These are phyloP conservation scores for Persicaria tinctoria DNA, from an alignment of 148 eudicot species.

Conservation along the genomic window DNA sequence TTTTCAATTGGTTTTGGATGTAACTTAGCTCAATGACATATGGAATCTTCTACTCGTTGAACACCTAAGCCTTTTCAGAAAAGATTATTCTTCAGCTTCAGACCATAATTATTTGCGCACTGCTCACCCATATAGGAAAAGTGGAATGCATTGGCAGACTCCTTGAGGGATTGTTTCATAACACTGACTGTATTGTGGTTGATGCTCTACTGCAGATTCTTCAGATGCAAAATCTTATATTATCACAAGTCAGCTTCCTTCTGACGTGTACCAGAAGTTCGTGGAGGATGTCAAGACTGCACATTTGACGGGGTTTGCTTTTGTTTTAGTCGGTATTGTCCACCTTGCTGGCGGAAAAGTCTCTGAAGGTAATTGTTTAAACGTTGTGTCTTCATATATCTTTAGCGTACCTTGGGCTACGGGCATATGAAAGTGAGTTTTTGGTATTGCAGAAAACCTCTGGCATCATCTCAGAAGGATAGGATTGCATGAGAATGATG, in stretches of 20 bases:
- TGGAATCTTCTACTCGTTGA: neutral
- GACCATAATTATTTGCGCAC: neutral
- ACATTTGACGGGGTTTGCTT: constrained; percentile 68
- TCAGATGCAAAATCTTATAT: constrained; percentile 76
- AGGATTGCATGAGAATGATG: constrained; percentile 75
- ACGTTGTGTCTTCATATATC: neutral
- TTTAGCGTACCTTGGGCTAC: neutral
- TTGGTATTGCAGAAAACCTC: constrained; percentile 46
- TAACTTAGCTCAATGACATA: neutral
- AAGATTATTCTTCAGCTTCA: neutral
- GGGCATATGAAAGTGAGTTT: neutral
- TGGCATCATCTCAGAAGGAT: constrained; percentile 88
- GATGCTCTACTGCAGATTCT: constrained; percentile 30
- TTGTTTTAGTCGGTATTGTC: constrained; percentile 58
- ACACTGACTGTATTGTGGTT: neutral
- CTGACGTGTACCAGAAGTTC: constrained; percentile 58
- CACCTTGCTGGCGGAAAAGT: constrained; percentile 84
- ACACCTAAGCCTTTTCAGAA: too few species aligned
- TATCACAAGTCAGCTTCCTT: constrained; percentile 59
- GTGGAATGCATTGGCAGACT: neutral
- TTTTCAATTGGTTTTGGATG: neutral
- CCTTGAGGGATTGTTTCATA: neutral
- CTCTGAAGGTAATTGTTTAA: constrained; percentile 49
- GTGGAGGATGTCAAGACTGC: constrained; percentile 60
- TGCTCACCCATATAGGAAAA: neutral